phyloP scores from a whole-genome alignment of 1,284 basidiomycete species.

The Somion occarium region DNA sequence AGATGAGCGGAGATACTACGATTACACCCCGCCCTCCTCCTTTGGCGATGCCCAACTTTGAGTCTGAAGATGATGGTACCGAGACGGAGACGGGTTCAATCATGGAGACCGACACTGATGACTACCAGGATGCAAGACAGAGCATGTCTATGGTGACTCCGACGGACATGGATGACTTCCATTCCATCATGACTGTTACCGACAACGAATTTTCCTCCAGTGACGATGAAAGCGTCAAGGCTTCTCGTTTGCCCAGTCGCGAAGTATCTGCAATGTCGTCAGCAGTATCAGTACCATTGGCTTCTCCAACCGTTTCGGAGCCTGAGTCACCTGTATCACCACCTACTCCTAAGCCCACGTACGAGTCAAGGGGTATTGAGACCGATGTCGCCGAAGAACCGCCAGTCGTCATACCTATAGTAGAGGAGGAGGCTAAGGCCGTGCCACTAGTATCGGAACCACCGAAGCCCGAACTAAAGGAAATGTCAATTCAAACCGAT shows the following conservation, averaged over 20 bases:
- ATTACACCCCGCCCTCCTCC: conserved; percentile 35
- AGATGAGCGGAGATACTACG: conserved; percentile 44
- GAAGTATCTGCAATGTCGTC: conserved; percentile 23
- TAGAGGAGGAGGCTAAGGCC: conserved; percentile 4
- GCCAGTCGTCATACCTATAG: not conserved
- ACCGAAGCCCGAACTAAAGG: conserved; percentile 57
- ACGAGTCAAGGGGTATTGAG: conserved; percentile 36
- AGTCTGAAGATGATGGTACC: conserved; percentile 50
- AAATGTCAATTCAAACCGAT: conserved; percentile 78
- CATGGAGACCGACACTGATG: conserved; percentile 68
- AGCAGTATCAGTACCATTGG: conserved; percentile 14
- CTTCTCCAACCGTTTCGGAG: conserved; percentile 7
- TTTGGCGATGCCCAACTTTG: conserved; percentile 27
- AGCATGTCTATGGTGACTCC: conserved; percentile 66
- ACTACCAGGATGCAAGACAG: conserved; percentile 80
- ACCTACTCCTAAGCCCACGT: conserved; percentile 20
- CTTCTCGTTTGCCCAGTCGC: conserved; percentile 41
- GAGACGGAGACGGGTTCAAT: conserved; percentile 61
- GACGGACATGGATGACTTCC: conserved; percentile 57
- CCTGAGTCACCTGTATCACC: conserved; percentile 8
- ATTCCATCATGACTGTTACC: conserved; percentile 68
- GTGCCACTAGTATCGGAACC: conserved; percentile 19
- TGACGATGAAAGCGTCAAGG: conserved; percentile 65
- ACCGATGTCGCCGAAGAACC: conserved; percentile 28
- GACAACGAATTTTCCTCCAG: conserved; percentile 55